Conservation (phyloP, 306 rosid genomes). For the Malus fusca region DNA sequence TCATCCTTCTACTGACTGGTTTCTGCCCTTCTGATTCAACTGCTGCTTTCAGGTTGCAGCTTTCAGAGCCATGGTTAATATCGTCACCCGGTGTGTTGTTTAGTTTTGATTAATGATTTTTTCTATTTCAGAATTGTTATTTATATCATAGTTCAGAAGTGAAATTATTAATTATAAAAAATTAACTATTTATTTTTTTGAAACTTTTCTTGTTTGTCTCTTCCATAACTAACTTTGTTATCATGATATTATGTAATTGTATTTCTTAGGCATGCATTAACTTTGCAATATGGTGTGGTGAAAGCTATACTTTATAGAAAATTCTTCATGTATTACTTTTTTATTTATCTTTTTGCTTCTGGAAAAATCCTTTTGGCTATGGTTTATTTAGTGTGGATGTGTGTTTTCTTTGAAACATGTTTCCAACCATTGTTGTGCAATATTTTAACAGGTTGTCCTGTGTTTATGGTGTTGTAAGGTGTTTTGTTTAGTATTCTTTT, state of each 20-base stretch:
- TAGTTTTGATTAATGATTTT: constrained; percentile 14
- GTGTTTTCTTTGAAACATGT: background rate
- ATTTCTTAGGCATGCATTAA: background rate
- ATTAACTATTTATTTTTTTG: background rate
- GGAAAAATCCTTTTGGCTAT: background rate
- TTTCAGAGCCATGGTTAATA: constrained; percentile 98
- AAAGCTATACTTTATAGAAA: background rate
- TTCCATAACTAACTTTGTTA: background rate
- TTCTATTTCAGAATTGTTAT: constrained; percentile 14
- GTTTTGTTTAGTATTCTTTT: background rate
- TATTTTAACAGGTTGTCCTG: background rate
- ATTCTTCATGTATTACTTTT: background rate
- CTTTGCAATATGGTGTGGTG: background rate
- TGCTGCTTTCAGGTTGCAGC: constrained; percentile 84
- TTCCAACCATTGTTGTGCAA: background rate
- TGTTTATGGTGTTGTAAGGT: background rate
- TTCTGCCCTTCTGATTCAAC: constrained; percentile 8
- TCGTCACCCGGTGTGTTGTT: constrained; percentile 73
- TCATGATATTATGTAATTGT: background rate
- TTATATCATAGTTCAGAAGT: background rate
- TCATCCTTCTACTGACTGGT: background rate
- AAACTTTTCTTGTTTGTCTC: background rate
- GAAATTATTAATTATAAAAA: background rate
- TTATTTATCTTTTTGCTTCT: background rate
- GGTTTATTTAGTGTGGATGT: background rate